Base-by-base conservation (phyloP, 2,329 filamentous ascomycete species). In the Aspergillus novofumigatus region DNA sequence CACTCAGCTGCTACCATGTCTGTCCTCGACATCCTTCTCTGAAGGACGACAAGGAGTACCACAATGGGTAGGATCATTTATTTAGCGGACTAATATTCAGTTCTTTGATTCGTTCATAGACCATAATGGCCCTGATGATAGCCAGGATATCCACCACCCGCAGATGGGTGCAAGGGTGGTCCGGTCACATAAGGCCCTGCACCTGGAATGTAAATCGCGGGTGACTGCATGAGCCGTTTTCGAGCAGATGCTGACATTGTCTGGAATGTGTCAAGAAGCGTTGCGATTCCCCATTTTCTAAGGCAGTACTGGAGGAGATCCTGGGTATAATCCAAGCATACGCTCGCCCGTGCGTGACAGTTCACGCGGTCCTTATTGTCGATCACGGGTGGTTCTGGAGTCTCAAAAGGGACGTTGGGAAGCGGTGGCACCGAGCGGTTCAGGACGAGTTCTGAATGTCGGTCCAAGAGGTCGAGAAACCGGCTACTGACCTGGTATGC, bases 401-500 rank as follows among this genome's bases (percentile, higher is more conserved):
- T 70, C 1, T 71, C 72, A 6, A 62, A 57, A 17, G 72, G 68
- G 29, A 70, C 61, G 5, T 61, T 44, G 21, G 72, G 67, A 47
- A 67, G 63, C 20, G 60, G 62, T 3, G 72, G 71, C 10, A 73
- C 56, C 17, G 60, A 56, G 14, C 65, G 62, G 53, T 65, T 68
- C 28, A 80, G 62, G 20, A 80, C 64, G 10, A 73, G 58, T 52
- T 85, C 80, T 44, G 79, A 77, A 63, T 82, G 80, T n/a, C 80
- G 76, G 54, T 77, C 78, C 23, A 87, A 68, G 1, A 85, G 76
- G 57, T 83, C 78, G 28, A 86, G 74, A 53, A 87, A 82, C 54
- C 83, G 81, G 48, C 77, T 77, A 17, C 81, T 82, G 1, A 85
- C 83, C 74, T 84, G 96, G 67, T 90, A 94, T 1, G 91, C 87